Percentiles rank a stretch among this genome's conserved stretches.
Conservation (phyloP, 1,284 basidiomycete genomes). For the Termitomyces sp. region DNA sequence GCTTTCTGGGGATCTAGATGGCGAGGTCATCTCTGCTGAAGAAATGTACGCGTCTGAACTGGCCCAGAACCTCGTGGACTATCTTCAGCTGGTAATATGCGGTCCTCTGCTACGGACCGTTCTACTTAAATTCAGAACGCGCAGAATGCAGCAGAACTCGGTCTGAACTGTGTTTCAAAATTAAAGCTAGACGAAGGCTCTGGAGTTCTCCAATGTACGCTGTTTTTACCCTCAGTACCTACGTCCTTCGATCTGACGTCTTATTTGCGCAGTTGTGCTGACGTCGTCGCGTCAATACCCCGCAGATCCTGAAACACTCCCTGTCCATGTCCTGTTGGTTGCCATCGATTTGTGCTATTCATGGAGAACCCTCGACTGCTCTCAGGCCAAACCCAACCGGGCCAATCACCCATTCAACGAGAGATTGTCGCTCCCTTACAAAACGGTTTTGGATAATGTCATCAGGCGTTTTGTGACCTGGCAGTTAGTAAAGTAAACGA, state of each 20-base stretch:
- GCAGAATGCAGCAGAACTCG: slow-evolving; percentile 56
- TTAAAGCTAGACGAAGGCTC: slow-evolving; percentile 42
- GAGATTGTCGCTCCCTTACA: slow-evolving; percentile 45
- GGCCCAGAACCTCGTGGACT: slow-evolving; percentile 43
- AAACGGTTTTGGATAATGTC: slow-evolving; percentile 47
- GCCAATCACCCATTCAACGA: slow-evolving; percentile 43
- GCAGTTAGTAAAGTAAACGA: slow-evolving; percentile 54
- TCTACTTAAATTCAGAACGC: not conserved
- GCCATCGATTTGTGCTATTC: slow-evolving; percentile 50
- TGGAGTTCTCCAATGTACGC: slow-evolving; percentile 38
- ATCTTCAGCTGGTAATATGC: slow-evolving; percentile 44
- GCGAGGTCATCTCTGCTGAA: slow-evolving; percentile 32
- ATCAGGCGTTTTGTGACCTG: slow-evolving; percentile 49
- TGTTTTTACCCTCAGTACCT: slow-evolving; percentile 1
- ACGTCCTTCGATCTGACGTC: slow-evolving; percentile 1
- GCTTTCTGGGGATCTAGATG: slow-evolving; percentile 49
- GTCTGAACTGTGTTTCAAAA: slow-evolving; percentile 50
- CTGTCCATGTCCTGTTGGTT: slow-evolving; percentile 36
- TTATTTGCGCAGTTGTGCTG: slow-evolving; percentile 37
- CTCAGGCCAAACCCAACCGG: slow-evolving; percentile 3
- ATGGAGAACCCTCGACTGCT: slow-evolving; percentile 36
- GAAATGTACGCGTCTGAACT: slow-evolving; percentile 47
- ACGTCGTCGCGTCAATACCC: slow-evolving; percentile 38
- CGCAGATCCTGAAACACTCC: slow-evolving; percentile 24
- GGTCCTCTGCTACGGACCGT: not conserved